Base-by-base conservation (phyloP, 2,329 filamentous ascomycete species). In the Diaporthe amygdali region DNA sequence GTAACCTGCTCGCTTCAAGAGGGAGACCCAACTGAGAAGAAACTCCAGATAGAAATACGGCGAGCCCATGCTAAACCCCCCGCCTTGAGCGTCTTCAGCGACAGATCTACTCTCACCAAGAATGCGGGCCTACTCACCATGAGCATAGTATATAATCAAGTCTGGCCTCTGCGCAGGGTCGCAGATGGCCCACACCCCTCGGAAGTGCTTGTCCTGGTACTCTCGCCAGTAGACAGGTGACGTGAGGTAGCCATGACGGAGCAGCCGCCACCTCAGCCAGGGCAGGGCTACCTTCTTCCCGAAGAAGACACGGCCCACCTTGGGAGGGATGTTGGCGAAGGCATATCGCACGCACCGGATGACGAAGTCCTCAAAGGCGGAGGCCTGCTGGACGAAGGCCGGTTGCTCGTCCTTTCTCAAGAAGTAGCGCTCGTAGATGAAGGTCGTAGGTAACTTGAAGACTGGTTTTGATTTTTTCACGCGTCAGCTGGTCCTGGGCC, bases 21-120 rank as follows among this genome's bases (percentile, higher is more conserved):
- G 82, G 52, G 86, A 84, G 15, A 93, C 83, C 91, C 92, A 94
- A 10, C 90, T 88, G 68, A 96, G 83, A 3, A 97, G 85, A 75
- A 96, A 96, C 77, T 97, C 94, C 44, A 95, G 88, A 79, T 97
- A 97, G 80, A 97, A 97, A 82, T 93, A 93, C 22, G 88, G 85
- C 15, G 93, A 94, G 3, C 94, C 94, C 91, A 97, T 93, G 8
- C 90, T 89, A 79, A 97, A 96, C 0, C 94, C 94, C 27, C 94
- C 94, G 20, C 93, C 91, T 93, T 71, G 5, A 15, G 22, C 14
- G 12, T 39, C 4, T 39, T n/a, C 47, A 51, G 46, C 14, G 39
- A 64, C 3, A 14, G 37, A 9, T 20, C 8, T n/a, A n/a, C 20
- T 15, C 5, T 14, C 3, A 7, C 10, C 20, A 12, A 41, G 25